These are phyloP conservation scores for Erythrophleum fordii DNA, from an alignment of 306 rosid genomes.

Conservation along the genomic window DNA sequence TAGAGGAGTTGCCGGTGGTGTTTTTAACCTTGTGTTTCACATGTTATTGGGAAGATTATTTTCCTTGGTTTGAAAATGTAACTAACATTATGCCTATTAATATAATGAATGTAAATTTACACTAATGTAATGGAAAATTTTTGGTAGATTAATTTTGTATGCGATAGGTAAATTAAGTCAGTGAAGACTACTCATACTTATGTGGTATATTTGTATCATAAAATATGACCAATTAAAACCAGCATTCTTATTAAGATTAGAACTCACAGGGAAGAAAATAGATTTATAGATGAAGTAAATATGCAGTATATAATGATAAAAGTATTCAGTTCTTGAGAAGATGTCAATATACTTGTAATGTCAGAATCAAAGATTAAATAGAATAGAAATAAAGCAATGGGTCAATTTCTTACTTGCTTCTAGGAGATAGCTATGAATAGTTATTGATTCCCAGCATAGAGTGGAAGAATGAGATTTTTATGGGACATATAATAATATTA, in stretches of 20 bases:
- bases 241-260: not conserved
- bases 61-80: not conserved
- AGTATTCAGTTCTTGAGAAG: not conserved
- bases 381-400: not conserved
- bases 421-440: not conserved
- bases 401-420: not conserved
- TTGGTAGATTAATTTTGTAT: not conserved
- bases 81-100: not conserved
- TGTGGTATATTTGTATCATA: not conserved
- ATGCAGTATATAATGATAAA: not conserved
- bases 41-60: not conserved
- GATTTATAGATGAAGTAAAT: not conserved
- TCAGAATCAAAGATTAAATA: not conserved
- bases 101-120: not conserved
- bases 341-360: not conserved
- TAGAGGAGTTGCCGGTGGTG: conserved; percentile 93
- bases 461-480: not conserved
- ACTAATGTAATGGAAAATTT: not conserved
- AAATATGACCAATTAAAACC: not conserved
- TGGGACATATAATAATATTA: not conserved
- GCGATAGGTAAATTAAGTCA: not conserved
- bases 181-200: not conserved
- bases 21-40: conserved; percentile 65
- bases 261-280: not conserved
- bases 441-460: not conserved